Evolutionary conservation across 495 filamentous ascomycete species (phyloP).

Genomic region (Chlorociboria aeruginascens): DNA sequence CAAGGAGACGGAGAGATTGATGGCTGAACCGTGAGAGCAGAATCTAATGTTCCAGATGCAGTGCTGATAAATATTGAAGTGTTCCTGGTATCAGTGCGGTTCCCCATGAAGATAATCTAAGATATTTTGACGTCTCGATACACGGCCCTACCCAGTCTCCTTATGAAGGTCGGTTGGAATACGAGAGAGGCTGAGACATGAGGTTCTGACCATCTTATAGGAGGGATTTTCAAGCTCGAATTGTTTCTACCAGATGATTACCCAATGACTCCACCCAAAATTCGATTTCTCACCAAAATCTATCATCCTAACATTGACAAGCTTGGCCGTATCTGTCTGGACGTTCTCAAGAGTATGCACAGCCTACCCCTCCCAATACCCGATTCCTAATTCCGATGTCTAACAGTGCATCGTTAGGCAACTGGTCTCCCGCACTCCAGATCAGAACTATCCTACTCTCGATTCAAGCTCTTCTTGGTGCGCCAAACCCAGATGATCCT

Average conservation of each 20-base stretch:
- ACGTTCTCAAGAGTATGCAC: slow-evolving; percentile 88
- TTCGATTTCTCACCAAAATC: slow-evolving; percentile 96
- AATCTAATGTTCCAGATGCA: neutral
- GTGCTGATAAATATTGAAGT: slow-evolving; percentile 30
- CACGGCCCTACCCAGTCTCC: slow-evolving; percentile 89
- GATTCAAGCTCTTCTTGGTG: slow-evolving; percentile 92
- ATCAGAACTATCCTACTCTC: slow-evolving; percentile 96
- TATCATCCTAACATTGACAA: slow-evolving; percentile 99
- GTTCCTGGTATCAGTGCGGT: slow-evolving; percentile 94
- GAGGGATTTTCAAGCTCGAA: slow-evolving; percentile 93
- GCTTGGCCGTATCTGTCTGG: slow-evolving; percentile 89
- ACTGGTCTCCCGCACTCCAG: slow-evolving; percentile 97
- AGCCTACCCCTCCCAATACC: neutral
- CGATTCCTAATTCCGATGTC: neutral
- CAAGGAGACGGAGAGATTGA: slow-evolving; percentile 95
- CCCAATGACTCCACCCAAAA: slow-evolving; percentile 97
- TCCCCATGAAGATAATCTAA: slow-evolving; percentile 95
- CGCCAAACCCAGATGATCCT: slow-evolving; percentile 94
- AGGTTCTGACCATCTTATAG: slow-evolving; percentile 29
- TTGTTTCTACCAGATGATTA: slow-evolving; percentile 99
- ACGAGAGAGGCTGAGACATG: neutral
- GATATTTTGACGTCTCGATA: slow-evolving; percentile 96
- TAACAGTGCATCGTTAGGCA: slow-evolving; percentile 42
- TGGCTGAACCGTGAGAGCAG: slow-evolving; percentile 78
- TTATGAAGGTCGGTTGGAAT: slow-evolving; percentile 58